Evolutionary conservation across 306 rosid genomes (phyloP).

Genomic region (Erythrophleum fordii): DNA sequence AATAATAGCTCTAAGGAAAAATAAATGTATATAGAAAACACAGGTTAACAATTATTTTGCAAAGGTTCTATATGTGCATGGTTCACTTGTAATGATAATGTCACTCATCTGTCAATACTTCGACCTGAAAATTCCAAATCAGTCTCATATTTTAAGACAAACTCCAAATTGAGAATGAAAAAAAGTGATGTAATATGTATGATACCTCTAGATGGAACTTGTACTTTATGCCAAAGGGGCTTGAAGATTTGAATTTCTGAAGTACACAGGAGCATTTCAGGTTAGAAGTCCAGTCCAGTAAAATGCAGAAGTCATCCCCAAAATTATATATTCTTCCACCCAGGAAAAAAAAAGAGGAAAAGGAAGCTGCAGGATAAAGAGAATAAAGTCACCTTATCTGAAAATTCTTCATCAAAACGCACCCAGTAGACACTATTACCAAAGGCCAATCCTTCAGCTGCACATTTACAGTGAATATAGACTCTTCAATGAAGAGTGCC

Average conservation of each 20-base stretch:
- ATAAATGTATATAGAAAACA: not conserved
- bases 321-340: not conserved
- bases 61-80: not conserved
- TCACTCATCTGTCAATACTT: not conserved
- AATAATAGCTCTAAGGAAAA: not conserved
- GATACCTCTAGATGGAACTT: slow-evolving; percentile 88
- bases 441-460: slow-evolving; percentile 81
- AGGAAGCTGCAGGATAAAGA: slow-evolving; percentile 6
- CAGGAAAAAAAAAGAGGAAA: not conserved
- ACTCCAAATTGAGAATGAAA: not conserved
- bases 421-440: slow-evolving; percentile 90
- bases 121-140: slow-evolving; percentile 26
- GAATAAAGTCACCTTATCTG: slow-evolving; percentile 62
- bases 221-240: slow-evolving; percentile 93
- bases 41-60: not conserved
- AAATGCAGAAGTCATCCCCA: slow-evolving; percentile 20
- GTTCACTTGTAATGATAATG: not conserved
- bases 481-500: slow-evolving; percentile 38
- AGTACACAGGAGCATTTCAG: slow-evolving; percentile 37
- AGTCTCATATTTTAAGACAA: not conserved
- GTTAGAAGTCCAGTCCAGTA: slow-evolving; percentile 2
- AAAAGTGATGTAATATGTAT: slow-evolving; percentile 3
- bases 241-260: slow-evolving; percentile 83
- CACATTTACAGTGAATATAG: slow-evolving; percentile 53
- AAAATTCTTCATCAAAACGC: slow-evolving; percentile 79